Evolutionary conservation across 768 basidiomycete species (phyloP), one percentile per base, ranked within the genome.

Genomic region (Lactarius trivialis): DNA sequence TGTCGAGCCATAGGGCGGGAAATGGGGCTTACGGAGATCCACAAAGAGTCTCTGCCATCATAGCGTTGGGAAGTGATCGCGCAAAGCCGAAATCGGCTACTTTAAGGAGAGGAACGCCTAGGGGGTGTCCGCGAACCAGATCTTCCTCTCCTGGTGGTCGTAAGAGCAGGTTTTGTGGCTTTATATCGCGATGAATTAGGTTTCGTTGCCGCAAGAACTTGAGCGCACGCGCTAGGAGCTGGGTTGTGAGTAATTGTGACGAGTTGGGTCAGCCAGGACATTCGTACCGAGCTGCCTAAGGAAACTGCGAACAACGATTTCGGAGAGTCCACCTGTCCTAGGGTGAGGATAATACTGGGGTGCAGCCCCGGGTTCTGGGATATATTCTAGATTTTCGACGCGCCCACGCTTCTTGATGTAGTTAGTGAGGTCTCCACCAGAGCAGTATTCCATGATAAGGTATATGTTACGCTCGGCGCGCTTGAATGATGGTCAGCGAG

Each of bases 51-150:
- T 98, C 97, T 19, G 96, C 97, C 84, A 98, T 85, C 82, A 93
- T 89, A 7, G 91, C 85, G 36, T 88, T 90, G 0, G 95, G 94
- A 2, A 99, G 77, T 24, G 88, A 91, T 19, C 97, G 84, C 0
- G 97, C 97, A 70, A 99, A 99, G 0, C 97, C 97, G 72, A 99
- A 99, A 74, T 98, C 97, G 17, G 97, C 97, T 1, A 98, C 86
- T 74, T 98, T 98, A 68, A 99, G 84, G 26, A 98, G 84, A 1
- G 97, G 97, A 2, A 98, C 89, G 7, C 96, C 94, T 2, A 89
- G 73, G 0, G 94, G 93, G 74, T 98, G 93, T 1, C 95, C 93
- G 48, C 87, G 82, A 0, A 82, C 82, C n/a, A 93, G 75, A 69
- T 97, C 93, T 57, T 86, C 85, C 3, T 82, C 79, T 0, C 88